These are phyloP conservation scores for Rhodotorula sp. DNA, from an alignment of 1,284 basidiomycete genomes.

Conservation along the genomic window DNA sequence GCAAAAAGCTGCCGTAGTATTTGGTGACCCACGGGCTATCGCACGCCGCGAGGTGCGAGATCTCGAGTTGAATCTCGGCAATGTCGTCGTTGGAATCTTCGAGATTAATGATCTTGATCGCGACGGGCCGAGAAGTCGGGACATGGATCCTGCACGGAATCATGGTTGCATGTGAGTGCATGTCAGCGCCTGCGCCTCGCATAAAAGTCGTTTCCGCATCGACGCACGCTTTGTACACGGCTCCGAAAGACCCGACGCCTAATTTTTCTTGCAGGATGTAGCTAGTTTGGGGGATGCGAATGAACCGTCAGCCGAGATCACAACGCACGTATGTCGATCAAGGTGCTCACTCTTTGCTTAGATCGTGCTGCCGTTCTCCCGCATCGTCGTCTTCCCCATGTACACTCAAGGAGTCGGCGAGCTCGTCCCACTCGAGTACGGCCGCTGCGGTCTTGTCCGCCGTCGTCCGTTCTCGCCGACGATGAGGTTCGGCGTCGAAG, in stretches of 20 bases:
- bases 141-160: constrained; percentile 66
- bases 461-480: too few relatives aligned
- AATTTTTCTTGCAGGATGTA: constrained; percentile 93
- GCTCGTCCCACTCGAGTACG: too few relatives aligned
- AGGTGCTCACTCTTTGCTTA: constrained; percentile 7
- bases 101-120: constrained; percentile 90
- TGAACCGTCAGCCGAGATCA: neutral
- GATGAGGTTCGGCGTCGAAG: too few relatives aligned
- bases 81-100: constrained; percentile 85
- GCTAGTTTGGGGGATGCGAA: neutral
- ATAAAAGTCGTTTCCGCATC: too few relatives aligned
- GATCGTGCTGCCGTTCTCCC: neutral
- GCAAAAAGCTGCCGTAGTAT: constrained; percentile 96
- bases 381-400: neutral
- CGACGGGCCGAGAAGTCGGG: constrained; percentile 87
- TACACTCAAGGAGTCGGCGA: neutral
- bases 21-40: constrained; percentile 93
- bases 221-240: constrained; percentile 80
- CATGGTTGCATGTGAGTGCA: neutral
- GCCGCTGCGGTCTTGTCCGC: too few relatives aligned
- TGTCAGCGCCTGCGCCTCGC: neutral
- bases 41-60: constrained; percentile 89
- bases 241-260: constrained; percentile 84
- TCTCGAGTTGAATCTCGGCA: constrained; percentile 95
- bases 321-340: neutral